Conservation (phyloP, 1,139 yeast species). For the Candida pseudocylindracea region DNA sequence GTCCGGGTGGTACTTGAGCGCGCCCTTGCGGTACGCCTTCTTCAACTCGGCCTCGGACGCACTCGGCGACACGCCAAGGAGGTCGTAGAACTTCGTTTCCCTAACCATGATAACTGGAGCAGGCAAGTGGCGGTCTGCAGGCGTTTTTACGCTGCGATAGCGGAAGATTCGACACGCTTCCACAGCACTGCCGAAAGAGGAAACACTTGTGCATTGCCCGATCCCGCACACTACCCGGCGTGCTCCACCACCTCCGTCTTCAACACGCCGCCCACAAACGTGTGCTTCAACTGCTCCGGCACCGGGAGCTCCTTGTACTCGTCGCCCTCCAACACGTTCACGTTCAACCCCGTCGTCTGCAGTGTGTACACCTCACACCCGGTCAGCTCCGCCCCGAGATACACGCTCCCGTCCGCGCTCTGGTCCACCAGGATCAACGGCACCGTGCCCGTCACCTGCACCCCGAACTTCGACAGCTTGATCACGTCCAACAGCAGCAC, state of each 20-base stretch:
- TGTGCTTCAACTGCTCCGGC: constrained; percentile 75
- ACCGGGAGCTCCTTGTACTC: constrained; percentile 54
- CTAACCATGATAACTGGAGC: constrained; percentile 39
- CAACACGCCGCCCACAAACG: constrained; percentile 16
- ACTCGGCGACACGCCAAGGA: constrained; percentile 55
- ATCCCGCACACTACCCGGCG: constrained; percentile 10
- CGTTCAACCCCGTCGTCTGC: constrained; percentile 63
- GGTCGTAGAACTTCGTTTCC: constrained; percentile 75
- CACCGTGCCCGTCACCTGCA: constrained; percentile 61
- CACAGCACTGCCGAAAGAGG: too few species aligned
- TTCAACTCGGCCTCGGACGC: constrained; percentile 75
- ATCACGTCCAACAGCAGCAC: constrained; percentile 81
- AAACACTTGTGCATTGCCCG: too few species aligned
- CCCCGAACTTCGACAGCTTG: constrained; percentile 59
- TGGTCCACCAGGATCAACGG: constrained; percentile 80
- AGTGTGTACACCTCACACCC: constrained; percentile 64
- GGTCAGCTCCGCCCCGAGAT: constrained; percentile 49
- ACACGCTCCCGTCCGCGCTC: constrained; percentile 68
- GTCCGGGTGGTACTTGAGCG: constrained; percentile 90
- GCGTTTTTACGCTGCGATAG: too few species aligned
- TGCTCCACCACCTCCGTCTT: constrained; percentile 22
- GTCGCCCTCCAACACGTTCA: constrained; percentile 48
- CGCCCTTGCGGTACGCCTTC: constrained; percentile 87
- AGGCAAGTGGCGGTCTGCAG: too few species aligned
- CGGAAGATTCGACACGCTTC: too few species aligned